Conservation (phyloP, 2,329 filamentous ascomycete genomes). For the Colletotrichum magnum region DNA sequence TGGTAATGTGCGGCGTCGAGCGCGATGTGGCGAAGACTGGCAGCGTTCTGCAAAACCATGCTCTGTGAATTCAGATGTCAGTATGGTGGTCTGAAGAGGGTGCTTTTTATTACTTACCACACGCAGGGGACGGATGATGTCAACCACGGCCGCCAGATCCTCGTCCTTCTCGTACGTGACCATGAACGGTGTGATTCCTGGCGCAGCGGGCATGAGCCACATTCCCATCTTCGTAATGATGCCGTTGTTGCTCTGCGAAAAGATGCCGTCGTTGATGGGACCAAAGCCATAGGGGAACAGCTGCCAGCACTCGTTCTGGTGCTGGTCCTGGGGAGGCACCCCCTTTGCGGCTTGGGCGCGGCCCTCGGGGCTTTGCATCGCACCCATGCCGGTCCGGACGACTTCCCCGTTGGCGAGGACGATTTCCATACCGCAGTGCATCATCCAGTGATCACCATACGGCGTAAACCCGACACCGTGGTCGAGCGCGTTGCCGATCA, state of each 20-base stretch:
- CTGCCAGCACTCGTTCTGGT: conserved; percentile 49
- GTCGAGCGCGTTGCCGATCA: conserved; percentile 62
- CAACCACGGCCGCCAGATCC: conserved; percentile 52
- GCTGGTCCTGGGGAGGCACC: conserved; percentile 48
- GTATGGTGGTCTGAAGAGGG: neutral
- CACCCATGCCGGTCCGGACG: conserved; percentile 63
- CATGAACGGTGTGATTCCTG: conserved; percentile 54
- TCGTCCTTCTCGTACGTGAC: conserved; percentile 55
- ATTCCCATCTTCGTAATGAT: conserved; percentile 70
- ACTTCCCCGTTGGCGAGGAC: conserved; percentile 61
- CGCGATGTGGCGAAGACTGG: conserved; percentile 58
- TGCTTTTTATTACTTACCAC: conserved; percentile 29
- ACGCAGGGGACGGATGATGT: conserved; percentile 52
- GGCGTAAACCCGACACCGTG: conserved; percentile 62
- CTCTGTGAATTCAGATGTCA: conserved; percentile 3
- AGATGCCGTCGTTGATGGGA: conserved; percentile 60
- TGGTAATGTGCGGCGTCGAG: conserved; percentile 58
- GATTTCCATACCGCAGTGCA: conserved; percentile 59
- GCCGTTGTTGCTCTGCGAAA: conserved; percentile 66
- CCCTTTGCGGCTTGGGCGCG: conserved; percentile 52
- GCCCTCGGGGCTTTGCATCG: conserved; percentile 52
- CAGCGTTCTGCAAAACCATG: conserved; percentile 60
- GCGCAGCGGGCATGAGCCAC: conserved; percentile 53
- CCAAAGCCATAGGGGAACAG: conserved; percentile 57
- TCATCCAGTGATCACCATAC: conserved; percentile 55